Percentiles rank a stretch among this genome's conserved stretches.
Conservation (phyloP, 1,284 basidiomycete genomes). For the Ceratobasidium sp. region DNA sequence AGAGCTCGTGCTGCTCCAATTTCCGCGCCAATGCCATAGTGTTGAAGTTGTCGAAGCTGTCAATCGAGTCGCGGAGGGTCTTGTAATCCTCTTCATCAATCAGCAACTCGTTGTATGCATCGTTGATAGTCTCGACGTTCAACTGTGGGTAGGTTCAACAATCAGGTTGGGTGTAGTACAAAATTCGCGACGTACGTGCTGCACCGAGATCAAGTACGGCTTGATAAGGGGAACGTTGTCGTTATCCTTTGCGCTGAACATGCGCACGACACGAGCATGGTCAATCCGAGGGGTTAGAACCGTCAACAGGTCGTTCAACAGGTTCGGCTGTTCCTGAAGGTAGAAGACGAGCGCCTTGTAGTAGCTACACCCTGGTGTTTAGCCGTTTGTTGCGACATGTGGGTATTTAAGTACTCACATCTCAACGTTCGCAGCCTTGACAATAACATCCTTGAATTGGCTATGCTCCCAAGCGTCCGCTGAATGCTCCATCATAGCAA, state of each 20-base stretch:
- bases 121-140: constrained; percentile 97
- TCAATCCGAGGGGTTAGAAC: constrained; percentile 95
- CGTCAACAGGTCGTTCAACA: constrained; percentile 93
- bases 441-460: constrained; percentile 97
- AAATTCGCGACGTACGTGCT: constrained; percentile 73
- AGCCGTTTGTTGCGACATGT: background rate
- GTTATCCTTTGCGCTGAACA: constrained; percentile 87
- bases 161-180: background rate
- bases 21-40: constrained; percentile 88
- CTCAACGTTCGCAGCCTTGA: constrained; percentile 97
- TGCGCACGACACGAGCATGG: constrained; percentile 93
- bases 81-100: constrained; percentile 99
- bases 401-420: constrained; percentile 69
- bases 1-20: constrained; percentile 89
- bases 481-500: constrained; percentile 98
- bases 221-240: constrained; percentile 97
- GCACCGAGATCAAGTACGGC: constrained; percentile 96
- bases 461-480: constrained; percentile 99
- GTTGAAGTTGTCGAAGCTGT: constrained; percentile 99
- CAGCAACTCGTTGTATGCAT: constrained; percentile 95
- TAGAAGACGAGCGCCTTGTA: constrained; percentile 92
- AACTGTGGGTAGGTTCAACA: constrained; percentile 63
- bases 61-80: constrained; percentile 94
- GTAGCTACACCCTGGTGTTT: constrained; percentile 65
- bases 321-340: constrained; percentile 91